Evolutionary conservation across 225 moss, liverwort and hornwort genomes (phyloP).

Genomic region (Polytrichum commune): DNA sequence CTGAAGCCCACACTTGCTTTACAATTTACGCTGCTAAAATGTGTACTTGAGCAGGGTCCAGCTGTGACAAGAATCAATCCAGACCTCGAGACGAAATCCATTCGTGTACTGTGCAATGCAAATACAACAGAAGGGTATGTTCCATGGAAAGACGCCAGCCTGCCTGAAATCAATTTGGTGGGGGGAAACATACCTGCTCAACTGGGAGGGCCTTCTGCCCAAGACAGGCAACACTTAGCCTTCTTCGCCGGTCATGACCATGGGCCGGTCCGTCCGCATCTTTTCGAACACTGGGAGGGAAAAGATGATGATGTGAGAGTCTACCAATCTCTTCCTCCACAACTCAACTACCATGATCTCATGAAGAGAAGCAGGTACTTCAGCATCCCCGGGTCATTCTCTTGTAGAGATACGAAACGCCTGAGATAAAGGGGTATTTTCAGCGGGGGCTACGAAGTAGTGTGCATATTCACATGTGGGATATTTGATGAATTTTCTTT

Average conservation of each 20-base stretch:
- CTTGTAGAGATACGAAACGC: background rate
- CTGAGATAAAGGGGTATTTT: no score
- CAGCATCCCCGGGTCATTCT: background rate
- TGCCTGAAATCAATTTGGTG: conserved; percentile 82
- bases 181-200: conserved; percentile 65
- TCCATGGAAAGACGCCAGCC: conserved; percentile 75
- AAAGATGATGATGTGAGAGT: conserved; percentile 66
- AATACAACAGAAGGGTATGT: conserved; percentile 83
- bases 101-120: conserved; percentile 92
- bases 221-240: conserved; percentile 58
- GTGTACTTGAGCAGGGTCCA: conserved; percentile 57
- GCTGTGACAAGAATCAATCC: conserved; percentile 61
- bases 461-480: no score
- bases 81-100: conserved; percentile 60
- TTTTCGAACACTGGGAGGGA: conserved; percentile 82
- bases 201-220: conserved; percentile 62
- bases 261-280: conserved; percentile 79
- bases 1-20: background rate
- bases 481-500: no score
- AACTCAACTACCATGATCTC: conserved; percentile 65
- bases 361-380: conserved; percentile 90
- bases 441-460: no score
- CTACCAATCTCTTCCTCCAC: conserved; percentile 59
- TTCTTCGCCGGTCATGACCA: conserved; percentile 95
- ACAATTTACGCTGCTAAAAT: background rate